Conservation (phyloP, 805 yeast genomes). For the Danielia oregonensis region DNA sequence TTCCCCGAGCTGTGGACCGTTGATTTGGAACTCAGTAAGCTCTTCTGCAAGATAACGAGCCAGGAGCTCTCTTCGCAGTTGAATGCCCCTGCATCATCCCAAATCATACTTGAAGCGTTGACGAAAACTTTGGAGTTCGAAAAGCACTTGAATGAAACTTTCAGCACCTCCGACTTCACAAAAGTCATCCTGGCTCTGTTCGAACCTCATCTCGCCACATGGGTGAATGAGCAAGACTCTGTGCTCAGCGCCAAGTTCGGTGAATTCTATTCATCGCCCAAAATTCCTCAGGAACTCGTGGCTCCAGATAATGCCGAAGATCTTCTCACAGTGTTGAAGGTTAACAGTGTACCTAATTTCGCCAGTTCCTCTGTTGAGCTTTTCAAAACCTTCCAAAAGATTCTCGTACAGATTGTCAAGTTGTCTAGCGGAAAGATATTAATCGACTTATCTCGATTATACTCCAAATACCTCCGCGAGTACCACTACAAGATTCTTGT, state of each 20-base stretch:
- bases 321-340: conserved; percentile 37
- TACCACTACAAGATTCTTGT: conserved; percentile 28
- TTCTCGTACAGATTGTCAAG: conserved; percentile 40
- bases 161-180: conserved; percentile 44
- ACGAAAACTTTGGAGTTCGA: conserved; percentile 85
- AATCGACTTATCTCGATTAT: conserved; percentile 47
- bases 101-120: conserved; percentile 62
- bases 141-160: conserved; percentile 59
- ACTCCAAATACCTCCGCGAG: conserved; percentile 60
- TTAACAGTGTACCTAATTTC: conserved; percentile 57
- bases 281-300: conserved; percentile 42
- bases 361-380: conserved; percentile 85
- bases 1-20: conserved; percentile 79
- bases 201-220: conserved; percentile 78
- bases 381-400: conserved; percentile 70
- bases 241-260: conserved; percentile 57
- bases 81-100: conserved; percentile 48
- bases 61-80: conserved; percentile 60
- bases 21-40: conserved; percentile 52
- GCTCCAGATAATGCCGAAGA: conserved; percentile 16
- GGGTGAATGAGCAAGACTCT: conserved; percentile 84
- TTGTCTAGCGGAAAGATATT: conserved; percentile 14
- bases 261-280: conserved; percentile 58
- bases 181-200: conserved; percentile 59
- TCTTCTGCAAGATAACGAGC: conserved; percentile 66